These are phyloP conservation scores for Leptographium galeiforme DNA, from an alignment of 2,329 filamentous ascomycete species.

Conservation along the genomic window DNA sequence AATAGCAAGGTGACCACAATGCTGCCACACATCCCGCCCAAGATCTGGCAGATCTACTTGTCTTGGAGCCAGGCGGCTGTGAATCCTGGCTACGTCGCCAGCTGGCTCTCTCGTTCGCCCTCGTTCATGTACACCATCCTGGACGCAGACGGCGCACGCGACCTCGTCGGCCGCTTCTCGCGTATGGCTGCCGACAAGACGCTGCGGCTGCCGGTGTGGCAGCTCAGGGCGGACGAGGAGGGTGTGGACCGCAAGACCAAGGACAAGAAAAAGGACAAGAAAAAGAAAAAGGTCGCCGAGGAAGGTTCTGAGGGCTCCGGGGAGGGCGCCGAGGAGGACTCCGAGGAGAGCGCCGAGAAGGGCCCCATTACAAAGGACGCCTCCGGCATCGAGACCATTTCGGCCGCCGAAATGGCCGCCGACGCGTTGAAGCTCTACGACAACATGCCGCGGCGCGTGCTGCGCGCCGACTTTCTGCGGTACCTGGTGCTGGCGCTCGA, in stretches of 20 bases:
- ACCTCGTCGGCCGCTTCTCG: slow-evolving; percentile 10
- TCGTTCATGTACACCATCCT: slow-evolving; percentile 12
- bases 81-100: slow-evolving; percentile 2
- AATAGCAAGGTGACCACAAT: background rate
- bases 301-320: too few species aligned
- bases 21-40: slow-evolving; percentile 12
- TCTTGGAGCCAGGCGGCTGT: slow-evolving; percentile 6
- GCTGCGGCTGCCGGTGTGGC: background rate
- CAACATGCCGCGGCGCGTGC: slow-evolving; percentile 10
- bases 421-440: slow-evolving; percentile 9
- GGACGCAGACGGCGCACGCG: slow-evolving; percentile 9
- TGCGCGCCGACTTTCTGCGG: slow-evolving; percentile 16
- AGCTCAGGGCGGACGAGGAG: background rate
- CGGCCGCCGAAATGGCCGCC: background rate
- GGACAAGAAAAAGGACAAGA: background rate
- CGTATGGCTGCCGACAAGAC: slow-evolving; percentile 6
- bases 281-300: background rate
- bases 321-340: too few species aligned
- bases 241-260: background rate
- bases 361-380: background rate
- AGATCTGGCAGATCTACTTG: slow-evolving; percentile 16
- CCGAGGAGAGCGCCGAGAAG: background rate
- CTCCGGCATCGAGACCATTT: background rate
- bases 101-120: slow-evolving; percentile 10
- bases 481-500: slow-evolving; percentile 17